A percentile compares a stretch with the other conserved stretches of the same genome.
Conservation (phyloP, 371 early-diverging fungal species). For the Vairimorpha apis region DNA sequence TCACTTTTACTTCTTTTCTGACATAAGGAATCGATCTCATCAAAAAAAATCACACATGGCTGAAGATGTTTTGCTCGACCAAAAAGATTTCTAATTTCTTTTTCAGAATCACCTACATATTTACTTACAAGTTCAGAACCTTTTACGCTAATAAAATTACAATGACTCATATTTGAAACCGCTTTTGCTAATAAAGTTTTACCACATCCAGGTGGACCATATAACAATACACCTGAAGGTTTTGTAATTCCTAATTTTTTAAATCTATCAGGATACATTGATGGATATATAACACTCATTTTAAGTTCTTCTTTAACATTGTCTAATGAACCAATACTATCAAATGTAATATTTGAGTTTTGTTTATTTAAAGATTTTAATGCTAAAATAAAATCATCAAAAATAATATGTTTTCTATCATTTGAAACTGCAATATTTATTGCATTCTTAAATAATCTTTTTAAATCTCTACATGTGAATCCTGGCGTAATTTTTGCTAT, state of each 20-base stretch:
- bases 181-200: conserved; percentile 97
- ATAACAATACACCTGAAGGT: conserved; percentile 86
- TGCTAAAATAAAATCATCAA: conserved; percentile 34
- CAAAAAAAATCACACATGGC: conserved; percentile 84
- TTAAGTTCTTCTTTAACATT: conserved; percentile 65
- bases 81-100: conserved; percentile 90
- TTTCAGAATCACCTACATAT: conserved; percentile 98
- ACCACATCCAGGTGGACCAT: conserved; percentile 99
- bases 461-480: conserved; percentile 57
- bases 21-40: conserved; percentile 95
- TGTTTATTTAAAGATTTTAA: conserved; percentile 49
- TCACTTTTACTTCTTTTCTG: conserved; percentile 65
- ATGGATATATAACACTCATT: conserved; percentile 86
- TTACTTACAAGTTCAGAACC: conserved; percentile 97
- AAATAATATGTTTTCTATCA: conserved; percentile 20
- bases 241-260: conserved; percentile 77
- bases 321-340: conserved; percentile 61
- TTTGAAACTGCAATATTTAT: conserved; percentile 43
- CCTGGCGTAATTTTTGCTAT: conserved; percentile 60
- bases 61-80: conserved; percentile 81
- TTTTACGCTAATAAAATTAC: conserved; percentile 94
- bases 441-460: conserved; percentile 51
- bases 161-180: conserved; percentile 80
- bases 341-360: conserved; percentile 53
- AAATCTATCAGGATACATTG: conserved; percentile 80